Conservation (phyloP, 164 flowering plant species). For the Macadamia tetraphylla region DNA sequence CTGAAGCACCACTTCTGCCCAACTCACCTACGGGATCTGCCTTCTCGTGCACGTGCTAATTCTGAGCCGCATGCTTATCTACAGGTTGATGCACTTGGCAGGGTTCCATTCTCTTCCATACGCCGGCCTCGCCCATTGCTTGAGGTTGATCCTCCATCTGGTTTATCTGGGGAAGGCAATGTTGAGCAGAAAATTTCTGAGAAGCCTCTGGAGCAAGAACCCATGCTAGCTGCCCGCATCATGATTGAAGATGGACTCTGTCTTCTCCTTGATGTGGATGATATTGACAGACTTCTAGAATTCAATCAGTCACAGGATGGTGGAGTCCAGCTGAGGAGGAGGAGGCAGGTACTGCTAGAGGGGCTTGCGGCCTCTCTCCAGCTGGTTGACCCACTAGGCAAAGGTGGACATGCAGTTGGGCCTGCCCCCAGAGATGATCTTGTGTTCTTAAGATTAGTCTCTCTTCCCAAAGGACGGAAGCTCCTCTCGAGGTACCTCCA, state of each 20-base stretch:
- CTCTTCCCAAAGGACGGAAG: slow-evolving; percentile 89
- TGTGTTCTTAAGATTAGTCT: slow-evolving; percentile 70
- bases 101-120: slow-evolving; percentile 53
- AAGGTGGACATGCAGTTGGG: slow-evolving; percentile 13
- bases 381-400: slow-evolving; percentile 52
- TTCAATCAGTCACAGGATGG: slow-evolving; percentile 52
- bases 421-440: slow-evolving; percentile 64
- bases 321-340: slow-evolving; percentile 38
- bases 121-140: slow-evolving; percentile 66
- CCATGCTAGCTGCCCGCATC: slow-evolving; percentile 58
- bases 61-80: slow-evolving; percentile 51
- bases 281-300: slow-evolving; percentile 54
- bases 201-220: slow-evolving; percentile 62
- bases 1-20: slow-evolving; percentile 51
- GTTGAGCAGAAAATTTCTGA: slow-evolving; percentile 32
- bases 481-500: slow-evolving; percentile 63
- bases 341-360: slow-evolving; percentile 43
- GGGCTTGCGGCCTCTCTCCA: slow-evolving; percentile 52
- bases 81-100: slow-evolving; percentile 61
- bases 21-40: slow-evolving; percentile 35
- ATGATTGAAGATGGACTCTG: slow-evolving; percentile 51
- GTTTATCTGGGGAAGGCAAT: slow-evolving; percentile 21
- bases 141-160: slow-evolving; percentile 45
- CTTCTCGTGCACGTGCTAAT: slow-evolving; percentile 40
- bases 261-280: slow-evolving; percentile 65